Base-by-base conservation (phyloP, 495 filamentous ascomycete species). In the Achaetomiella virescens region DNA sequence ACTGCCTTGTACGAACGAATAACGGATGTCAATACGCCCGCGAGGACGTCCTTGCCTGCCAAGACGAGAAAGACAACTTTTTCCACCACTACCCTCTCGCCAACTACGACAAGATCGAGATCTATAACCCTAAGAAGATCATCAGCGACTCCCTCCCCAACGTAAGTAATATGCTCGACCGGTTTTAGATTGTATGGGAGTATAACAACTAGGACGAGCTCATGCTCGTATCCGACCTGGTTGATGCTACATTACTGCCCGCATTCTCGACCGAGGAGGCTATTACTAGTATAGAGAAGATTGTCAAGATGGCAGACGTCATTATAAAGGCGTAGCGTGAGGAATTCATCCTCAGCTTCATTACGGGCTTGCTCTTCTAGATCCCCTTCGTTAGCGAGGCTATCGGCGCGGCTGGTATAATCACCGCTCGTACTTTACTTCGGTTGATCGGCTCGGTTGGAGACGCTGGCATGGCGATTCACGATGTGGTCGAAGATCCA, bases 281-380 rank as follows among this genome's bases (percentile, higher is more conserved):
- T 5, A 24, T 46, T 12, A 5, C 24, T 22, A 9, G n/a, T 12
- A 46, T 46, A 12, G 24, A 46, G 44, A 31, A 46, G 44, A 46
- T 46, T 24, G 44, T 31, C 24, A 12, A 46, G 1, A 14, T 15
- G 45, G 27, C 29, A 15, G 20, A 48, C 1, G 45, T 33, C 25
- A 46, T 46, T 11, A 27, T 11, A 15, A 33, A 33, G 38, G 25
- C 25, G 25, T 5, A 20, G 27, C 25, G 29, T 6, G 27, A 35
- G n/a, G 45, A 48, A 27, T 48, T 35, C 15, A 48, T 48, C 45
- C 43, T 46, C 22, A 46, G 29, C 24, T 27, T 46, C 12, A 48
- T 35, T 27, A 33, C 33, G 45, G 45, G 45, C 25, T 48, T 48
- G 25, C 45, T 48, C 45, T 33, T 33, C 45, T 33, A 11, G 25